Percentiles rank a stretch among this genome's conserved stretches.
Conservation (phyloP, 2,329 filamentous ascomycete species). For the Cercospora sp. region DNA sequence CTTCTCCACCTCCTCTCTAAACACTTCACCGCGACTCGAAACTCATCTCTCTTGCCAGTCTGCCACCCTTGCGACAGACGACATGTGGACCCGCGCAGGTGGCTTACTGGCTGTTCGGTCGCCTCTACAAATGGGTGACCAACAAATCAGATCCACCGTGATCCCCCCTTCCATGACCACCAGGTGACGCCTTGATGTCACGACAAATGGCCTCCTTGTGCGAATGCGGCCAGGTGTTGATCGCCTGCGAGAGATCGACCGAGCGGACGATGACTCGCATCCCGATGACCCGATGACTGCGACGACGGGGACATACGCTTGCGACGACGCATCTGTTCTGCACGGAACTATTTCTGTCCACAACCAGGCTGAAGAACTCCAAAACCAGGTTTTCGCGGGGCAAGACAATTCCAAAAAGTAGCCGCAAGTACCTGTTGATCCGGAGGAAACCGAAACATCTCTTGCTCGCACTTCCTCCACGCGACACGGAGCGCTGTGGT, state of each 20-base stretch:
- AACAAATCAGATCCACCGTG: no score
- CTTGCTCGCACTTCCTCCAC: not conserved
- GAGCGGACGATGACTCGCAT: no score
- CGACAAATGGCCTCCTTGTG: no score
- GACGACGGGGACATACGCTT: not conserved
- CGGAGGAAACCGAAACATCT: not conserved
- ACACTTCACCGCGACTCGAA: not conserved
- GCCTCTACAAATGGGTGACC: no score
- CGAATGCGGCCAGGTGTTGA: no score
- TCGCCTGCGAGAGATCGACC: no score
- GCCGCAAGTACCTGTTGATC: not conserved
- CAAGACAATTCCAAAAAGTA: not conserved
- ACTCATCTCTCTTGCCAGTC: not conserved
- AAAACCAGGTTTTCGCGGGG: not conserved
- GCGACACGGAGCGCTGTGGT: not conserved
- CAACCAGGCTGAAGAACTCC: not conserved
- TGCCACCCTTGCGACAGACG: not conserved
- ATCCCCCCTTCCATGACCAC: no score
- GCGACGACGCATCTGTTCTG: not conserved
- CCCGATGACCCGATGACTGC: not conserved
- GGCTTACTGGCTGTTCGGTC: no score
- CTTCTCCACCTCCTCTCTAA: not conserved
- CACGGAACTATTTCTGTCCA: not conserved
- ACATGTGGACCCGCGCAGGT: not conserved
- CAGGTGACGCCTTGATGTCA: no score